Conservation (phyloP, 805 yeast genomes). For the Danielia oregonensis region DNA sequence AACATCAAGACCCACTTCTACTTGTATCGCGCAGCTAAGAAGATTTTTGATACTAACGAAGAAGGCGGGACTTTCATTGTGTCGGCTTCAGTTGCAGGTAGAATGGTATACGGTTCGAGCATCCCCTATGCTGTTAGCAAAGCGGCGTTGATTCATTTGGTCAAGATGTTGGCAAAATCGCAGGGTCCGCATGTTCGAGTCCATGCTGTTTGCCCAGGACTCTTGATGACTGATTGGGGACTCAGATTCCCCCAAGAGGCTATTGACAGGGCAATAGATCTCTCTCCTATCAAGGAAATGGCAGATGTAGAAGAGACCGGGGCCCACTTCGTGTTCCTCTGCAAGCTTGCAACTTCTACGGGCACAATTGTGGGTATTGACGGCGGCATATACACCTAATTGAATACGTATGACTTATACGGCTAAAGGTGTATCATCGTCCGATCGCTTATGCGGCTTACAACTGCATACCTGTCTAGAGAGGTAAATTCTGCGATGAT, state of each 20-base stretch:
- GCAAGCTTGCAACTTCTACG: constrained; percentile 20
- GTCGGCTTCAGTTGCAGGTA: constrained; percentile 27
- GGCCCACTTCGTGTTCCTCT: constrained; percentile 18
- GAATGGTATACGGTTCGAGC: constrained; percentile 23
- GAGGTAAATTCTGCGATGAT: no score
- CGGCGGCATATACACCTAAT: no score
- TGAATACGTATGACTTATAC: no score
- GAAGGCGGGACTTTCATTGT: constrained; percentile 23
- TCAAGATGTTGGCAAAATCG: constrained; percentile 18
- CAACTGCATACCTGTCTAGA: no score
- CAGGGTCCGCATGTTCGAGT: constrained; percentile 17
- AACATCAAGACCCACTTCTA: constrained; percentile 30
- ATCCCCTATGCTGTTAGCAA: constrained; percentile 33
- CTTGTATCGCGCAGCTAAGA: constrained; percentile 26
- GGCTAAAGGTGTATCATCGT: no score
- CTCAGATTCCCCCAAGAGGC: constrained; percentile 16
- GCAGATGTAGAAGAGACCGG: constrained; percentile 26
- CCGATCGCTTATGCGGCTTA: no score
- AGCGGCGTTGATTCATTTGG: constrained; percentile 21
- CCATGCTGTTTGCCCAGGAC: constrained; percentile 19
- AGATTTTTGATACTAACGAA: constrained; percentile 19
- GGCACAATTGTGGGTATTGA: constrained; percentile 23
- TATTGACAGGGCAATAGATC: constrained; percentile 10
- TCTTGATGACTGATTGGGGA: constrained; percentile 24
- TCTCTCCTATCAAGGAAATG: constrained; percentile 17